These are phyloP conservation scores for Stephanodiscus minutulus DNA, from an alignment of 108 stramenopile genomes.

Conservation along the genomic window DNA sequence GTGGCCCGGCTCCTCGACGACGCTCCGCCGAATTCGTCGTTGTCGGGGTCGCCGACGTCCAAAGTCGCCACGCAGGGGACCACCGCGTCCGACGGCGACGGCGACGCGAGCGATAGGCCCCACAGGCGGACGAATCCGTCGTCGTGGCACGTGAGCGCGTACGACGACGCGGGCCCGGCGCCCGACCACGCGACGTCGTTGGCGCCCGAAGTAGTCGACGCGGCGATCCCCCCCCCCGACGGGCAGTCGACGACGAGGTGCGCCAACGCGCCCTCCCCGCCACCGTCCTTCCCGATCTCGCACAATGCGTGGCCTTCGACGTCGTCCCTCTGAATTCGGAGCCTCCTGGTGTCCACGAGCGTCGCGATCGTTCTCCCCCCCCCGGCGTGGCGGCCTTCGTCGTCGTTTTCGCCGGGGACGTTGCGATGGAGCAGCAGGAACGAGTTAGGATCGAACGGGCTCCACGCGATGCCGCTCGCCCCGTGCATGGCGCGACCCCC, in stretches of 20 bases:
- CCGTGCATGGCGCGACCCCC: neutral
- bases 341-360: conserved; percentile 68
- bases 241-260: neutral
- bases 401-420: conserved; percentile 2
- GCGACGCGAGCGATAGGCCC: conserved; percentile 51
- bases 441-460: conserved; percentile 83
- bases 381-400: neutral
- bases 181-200: conserved; percentile 76
- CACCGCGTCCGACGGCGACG: conserved; percentile 1
- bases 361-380: conserved; percentile 53
- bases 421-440: conserved; percentile 49
- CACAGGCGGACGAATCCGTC: conserved; percentile 71
- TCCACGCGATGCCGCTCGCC: conserved; percentile 62
- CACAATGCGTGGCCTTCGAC: conserved; percentile 22
- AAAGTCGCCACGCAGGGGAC: neutral
- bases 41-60: conserved; percentile 4
- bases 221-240: neutral
- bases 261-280: neutral
- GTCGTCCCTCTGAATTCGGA: conserved; percentile 41
- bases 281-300: neutral
- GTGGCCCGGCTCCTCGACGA: conserved; percentile 16
- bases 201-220: conserved; percentile 10
- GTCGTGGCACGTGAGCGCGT: conserved; percentile 63
- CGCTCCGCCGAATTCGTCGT: neutral
- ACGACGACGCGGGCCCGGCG: conserved; percentile 32